A percentile compares a stretch with the other conserved stretches of the same genome.
These are phyloP conservation scores for Ilyonectria sp. DNA, from an alignment of 2,329 filamentous ascomycete species.

Conservation along the genomic window DNA sequence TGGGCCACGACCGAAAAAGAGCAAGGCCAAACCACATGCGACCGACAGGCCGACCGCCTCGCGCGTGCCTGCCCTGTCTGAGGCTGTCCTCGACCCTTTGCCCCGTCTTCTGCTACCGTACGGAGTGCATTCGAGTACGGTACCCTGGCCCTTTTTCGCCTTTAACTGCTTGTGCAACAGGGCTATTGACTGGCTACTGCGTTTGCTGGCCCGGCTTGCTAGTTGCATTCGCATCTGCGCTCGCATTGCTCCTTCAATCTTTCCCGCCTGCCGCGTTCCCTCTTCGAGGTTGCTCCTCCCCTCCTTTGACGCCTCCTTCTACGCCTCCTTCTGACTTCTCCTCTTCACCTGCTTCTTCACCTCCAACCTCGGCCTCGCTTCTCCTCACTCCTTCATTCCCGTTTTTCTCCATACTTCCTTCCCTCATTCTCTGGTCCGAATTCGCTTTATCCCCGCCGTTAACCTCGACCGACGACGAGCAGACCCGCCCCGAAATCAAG, in stretches of 20 bases:
- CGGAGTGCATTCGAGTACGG: background rate
- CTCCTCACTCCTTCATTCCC: background rate
- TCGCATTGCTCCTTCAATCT: slow-evolving; percentile 2
- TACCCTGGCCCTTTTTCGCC: background rate
- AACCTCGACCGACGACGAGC: slow-evolving; percentile 18
- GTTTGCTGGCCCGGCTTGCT: background rate
- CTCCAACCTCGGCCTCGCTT: slow-evolving; percentile 1
- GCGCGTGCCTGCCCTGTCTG: background rate
- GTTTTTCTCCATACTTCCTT: background rate
- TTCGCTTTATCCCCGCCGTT: slow-evolving; percentile 1
- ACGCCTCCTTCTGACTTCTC: slow-evolving; percentile 6
- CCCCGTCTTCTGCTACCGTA: background rate
- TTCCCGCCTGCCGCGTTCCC: slow-evolving; percentile 1
- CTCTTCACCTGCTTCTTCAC: slow-evolving; percentile 13
- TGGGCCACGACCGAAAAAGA: slow-evolving; percentile 4
- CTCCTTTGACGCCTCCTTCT: slow-evolving; percentile 23
- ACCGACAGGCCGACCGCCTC: slow-evolving; percentile 3
- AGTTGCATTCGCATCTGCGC: slow-evolving; percentile 4
- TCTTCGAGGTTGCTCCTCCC: slow-evolving; percentile 20
- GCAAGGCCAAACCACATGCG: slow-evolving; percentile 7
- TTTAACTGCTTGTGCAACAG: slow-evolving; percentile 10
- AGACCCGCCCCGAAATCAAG: slow-evolving; percentile 22
- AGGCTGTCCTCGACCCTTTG: background rate
- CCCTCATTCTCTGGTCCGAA: slow-evolving; percentile 1
- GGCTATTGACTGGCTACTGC: background rate